Percentiles rank a stretch among this genome's conserved stretches.
phyloP scores from a whole-genome alignment of 306 rosid genomes.

The Datisca glomerata region DNA sequence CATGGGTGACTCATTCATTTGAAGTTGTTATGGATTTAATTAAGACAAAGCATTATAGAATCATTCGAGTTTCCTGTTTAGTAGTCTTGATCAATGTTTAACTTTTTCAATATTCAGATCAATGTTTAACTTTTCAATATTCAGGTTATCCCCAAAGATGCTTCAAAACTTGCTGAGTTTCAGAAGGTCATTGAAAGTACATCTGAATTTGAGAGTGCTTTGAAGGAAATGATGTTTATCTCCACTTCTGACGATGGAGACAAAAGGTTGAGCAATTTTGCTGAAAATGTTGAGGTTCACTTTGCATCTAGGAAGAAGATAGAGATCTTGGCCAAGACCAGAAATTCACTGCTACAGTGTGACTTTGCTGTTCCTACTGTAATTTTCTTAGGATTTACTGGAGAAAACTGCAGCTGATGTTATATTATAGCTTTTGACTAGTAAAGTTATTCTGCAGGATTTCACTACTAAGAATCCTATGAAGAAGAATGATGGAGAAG shows the following conservation, averaged over 20 bases:
- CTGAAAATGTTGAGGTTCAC: constrained; percentile 97
- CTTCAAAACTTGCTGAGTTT: constrained; percentile 84
- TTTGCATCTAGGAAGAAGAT: constrained; percentile 79
- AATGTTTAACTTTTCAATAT: too few relatives aligned
- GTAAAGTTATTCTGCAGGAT: constrained; percentile 32
- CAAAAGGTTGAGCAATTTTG: constrained; percentile 53
- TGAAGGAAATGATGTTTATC: constrained; percentile 63
- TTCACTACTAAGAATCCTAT: constrained; percentile 32
- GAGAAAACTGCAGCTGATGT: constrained; percentile 11
- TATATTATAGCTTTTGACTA: constrained; percentile 14
- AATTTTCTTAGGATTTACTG: constrained; percentile 19
- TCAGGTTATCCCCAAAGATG: constrained; percentile 96
- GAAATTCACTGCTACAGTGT: constrained; percentile 67
- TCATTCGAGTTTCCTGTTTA: background rate
- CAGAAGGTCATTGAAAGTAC: constrained; percentile 62
- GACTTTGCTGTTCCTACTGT: constrained; percentile 72
- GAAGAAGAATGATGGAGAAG: constrained; percentile 29
- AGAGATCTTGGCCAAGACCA: constrained; percentile 79
- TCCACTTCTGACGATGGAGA: constrained; percentile 57
- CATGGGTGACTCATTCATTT: too few relatives aligned
- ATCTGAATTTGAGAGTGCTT: constrained; percentile 51
- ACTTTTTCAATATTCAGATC: too few relatives aligned
- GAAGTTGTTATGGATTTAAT: background rate
- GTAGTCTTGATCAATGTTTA: background rate
- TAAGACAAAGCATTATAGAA: background rate